These are phyloP conservation scores for Oryza glaberrima DNA, from an alignment of 176 grass and related monocot species.

Conservation along the genomic window DNA sequence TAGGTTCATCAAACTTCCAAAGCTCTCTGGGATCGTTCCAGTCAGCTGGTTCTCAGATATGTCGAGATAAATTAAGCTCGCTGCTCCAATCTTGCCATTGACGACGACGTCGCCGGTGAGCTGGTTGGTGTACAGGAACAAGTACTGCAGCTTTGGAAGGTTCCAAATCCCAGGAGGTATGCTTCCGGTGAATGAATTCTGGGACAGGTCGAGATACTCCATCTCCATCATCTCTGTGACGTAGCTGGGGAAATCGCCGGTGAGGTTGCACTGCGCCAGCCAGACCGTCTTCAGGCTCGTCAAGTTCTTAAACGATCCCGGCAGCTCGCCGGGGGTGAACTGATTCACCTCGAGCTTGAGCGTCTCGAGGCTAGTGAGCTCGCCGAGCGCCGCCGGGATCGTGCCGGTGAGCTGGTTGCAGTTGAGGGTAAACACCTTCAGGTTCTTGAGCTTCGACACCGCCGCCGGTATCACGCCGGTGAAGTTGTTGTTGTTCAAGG, in stretches of 20 bases:
- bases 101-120: slow-evolving; percentile 46
- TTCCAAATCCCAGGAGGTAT: slow-evolving; percentile 67
- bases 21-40: slow-evolving; percentile 61
- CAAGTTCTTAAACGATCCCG: slow-evolving; percentile 62
- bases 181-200: slow-evolving; percentile 49
- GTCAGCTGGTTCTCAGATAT: slow-evolving; percentile 54
- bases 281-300: slow-evolving; percentile 42
- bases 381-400: slow-evolving; percentile 57
- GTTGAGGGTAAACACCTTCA: slow-evolving; percentile 45
- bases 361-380: slow-evolving; percentile 42
- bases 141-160: slow-evolving; percentile 46
- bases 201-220: slow-evolving; percentile 46
- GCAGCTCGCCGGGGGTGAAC: slow-evolving; percentile 44
- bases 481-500: slow-evolving; percentile 38
- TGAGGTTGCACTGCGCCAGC: slow-evolving; percentile 43
- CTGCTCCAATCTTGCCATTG: slow-evolving; percentile 32
- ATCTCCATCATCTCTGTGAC: slow-evolving; percentile 37
- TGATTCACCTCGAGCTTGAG: slow-evolving; percentile 55
- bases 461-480: slow-evolving; percentile 26
- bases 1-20: slow-evolving; percentile 58
- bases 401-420: slow-evolving; percentile 58
- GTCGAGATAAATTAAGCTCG: slow-evolving; percentile 45
- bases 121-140: slow-evolving; percentile 41
- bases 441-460: slow-evolving; percentile 30
- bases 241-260: slow-evolving; percentile 54